Evolutionary conservation across 768 basidiomycete species (phyloP).

Genomic region (Termitomyces sp.): DNA sequence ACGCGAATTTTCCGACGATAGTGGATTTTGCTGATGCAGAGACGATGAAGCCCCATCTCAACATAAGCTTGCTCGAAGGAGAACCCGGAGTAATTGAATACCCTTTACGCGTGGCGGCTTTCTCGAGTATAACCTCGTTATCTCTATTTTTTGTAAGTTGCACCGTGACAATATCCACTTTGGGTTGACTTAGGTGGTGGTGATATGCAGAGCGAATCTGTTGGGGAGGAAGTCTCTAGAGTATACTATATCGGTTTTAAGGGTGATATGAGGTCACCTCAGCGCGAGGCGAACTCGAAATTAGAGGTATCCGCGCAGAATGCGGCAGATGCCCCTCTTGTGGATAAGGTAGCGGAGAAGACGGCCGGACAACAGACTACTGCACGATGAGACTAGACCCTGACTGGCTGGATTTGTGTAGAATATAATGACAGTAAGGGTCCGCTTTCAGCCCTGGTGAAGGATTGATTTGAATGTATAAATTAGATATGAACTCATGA

Average conservation of each 20-base stretch:
- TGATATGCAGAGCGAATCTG: conserved; percentile 50
- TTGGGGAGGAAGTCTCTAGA: conserved; percentile 57
- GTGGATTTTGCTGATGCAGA: conserved; percentile 77
- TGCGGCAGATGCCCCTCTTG: conserved; percentile 65
- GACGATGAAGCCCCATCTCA: conserved; percentile 58
- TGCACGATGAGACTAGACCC: conserved; percentile 31
- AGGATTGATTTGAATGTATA: background rate
- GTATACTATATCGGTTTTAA: conserved; percentile 83
- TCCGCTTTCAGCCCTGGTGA: too few species aligned
- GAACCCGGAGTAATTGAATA: conserved; percentile 69
- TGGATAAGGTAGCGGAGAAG: conserved; percentile 56
- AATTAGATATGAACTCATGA: background rate
- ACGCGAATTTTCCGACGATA: conserved; percentile 67
- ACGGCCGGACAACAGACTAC: conserved; percentile 57
- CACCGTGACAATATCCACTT: background rate
- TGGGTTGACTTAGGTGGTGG: background rate
- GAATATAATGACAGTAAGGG: too few species aligned
- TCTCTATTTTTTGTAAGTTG: conserved; percentile 75
- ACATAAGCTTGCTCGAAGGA: conserved; percentile 67
- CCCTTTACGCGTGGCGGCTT: conserved; percentile 69
- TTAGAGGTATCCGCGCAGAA: conserved; percentile 77
- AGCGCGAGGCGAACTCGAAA: conserved; percentile 55
- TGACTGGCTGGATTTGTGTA: too few species aligned
- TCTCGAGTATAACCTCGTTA: conserved; percentile 66
- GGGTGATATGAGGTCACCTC: conserved; percentile 53